phyloP scores from a whole-genome alignment of 805 yeast species.

The Hanseniaspora taiwanica region DNA sequence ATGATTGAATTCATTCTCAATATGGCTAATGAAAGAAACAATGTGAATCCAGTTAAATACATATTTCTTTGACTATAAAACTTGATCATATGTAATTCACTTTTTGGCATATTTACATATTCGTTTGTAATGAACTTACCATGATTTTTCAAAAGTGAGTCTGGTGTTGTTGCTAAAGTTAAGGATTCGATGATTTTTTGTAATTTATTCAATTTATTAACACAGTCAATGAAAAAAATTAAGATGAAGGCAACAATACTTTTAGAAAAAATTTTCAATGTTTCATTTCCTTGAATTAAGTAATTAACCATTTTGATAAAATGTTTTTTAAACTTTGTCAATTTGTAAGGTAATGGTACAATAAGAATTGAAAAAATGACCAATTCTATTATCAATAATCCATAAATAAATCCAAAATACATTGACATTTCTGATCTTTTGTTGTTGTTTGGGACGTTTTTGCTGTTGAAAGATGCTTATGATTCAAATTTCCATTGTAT shows the following conservation, averaged over 20 bases:
- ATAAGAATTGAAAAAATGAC: conserved; percentile 65
- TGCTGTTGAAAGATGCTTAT: neutral
- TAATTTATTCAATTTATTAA: conserved; percentile 67
- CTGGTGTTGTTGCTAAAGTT: neutral
- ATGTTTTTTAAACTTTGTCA: conserved; percentile 2
- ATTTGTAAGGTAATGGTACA: conserved; percentile 67
- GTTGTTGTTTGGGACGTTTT: neutral
- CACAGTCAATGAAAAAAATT: conserved; percentile 75
- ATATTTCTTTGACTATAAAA: conserved; percentile 94
- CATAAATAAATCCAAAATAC: conserved; percentile 40
- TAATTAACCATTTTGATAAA: conserved; percentile 34
- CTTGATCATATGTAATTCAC: conserved; percentile 80
- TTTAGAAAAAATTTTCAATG: conserved; percentile 64
- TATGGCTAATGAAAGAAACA: conserved; percentile 75
- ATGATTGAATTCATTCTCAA: conserved; percentile 75
- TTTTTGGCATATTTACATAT: conserved; percentile 35
- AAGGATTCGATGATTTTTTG: conserved; percentile 19
- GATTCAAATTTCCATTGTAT: neutral
- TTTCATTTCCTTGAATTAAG: conserved; percentile 40
- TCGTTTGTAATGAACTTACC: neutral
- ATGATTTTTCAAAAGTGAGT: too few relatives aligned
- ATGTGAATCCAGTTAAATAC: conserved; percentile 90
- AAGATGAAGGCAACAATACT: conserved; percentile 75
- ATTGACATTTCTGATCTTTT: conserved; percentile 14
- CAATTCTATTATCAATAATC: conserved; percentile 69